Evolutionary conservation across 129 eudicot genomes (phyloP).

Genomic region (Artemisia tridentata): DNA sequence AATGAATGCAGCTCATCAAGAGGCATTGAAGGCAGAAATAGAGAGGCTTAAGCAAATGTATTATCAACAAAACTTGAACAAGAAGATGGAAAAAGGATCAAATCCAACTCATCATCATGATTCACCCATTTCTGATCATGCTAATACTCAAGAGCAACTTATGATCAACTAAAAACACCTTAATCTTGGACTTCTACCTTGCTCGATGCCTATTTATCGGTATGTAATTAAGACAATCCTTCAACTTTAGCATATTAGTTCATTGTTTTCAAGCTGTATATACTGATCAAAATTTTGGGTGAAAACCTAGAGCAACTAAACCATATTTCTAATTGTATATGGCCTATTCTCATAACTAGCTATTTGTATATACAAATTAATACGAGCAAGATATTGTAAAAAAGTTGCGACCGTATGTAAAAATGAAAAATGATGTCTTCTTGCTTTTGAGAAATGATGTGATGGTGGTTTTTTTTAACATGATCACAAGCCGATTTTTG

Average conservation of each 20-base stretch:
- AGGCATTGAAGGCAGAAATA: constrained; percentile 88
- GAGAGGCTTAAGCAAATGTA: constrained; percentile 87
- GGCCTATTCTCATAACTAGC: no score
- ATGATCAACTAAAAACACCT: constrained; percentile 35
- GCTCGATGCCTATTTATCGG: not conserved
- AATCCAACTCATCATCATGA: constrained; percentile 32
- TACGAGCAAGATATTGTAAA: no score
- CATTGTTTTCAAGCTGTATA: no score
- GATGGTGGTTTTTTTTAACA: no score
- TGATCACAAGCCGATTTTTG: no score
- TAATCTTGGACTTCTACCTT: constrained; percentile 10
- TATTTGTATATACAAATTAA: no score
- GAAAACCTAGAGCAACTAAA: no score
- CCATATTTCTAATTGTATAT: no score
- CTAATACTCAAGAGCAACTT: constrained; percentile 39
- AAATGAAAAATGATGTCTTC: no score
- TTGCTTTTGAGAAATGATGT: no score
- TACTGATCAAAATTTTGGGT: not conserved
- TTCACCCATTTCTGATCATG: constrained; percentile 36
- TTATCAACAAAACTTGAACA: constrained; percentile 61
- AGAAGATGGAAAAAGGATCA: constrained; percentile 51
- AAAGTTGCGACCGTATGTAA: no score
- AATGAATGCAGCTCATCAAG: constrained; percentile 82
- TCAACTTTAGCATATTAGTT: not conserved
- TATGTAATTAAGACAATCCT: constrained; percentile 20